Evolutionary conservation across 768 basidiomycete species (phyloP), one percentile per base, ranked within the genome.

Genomic region (Termitomyces sp.): DNA sequence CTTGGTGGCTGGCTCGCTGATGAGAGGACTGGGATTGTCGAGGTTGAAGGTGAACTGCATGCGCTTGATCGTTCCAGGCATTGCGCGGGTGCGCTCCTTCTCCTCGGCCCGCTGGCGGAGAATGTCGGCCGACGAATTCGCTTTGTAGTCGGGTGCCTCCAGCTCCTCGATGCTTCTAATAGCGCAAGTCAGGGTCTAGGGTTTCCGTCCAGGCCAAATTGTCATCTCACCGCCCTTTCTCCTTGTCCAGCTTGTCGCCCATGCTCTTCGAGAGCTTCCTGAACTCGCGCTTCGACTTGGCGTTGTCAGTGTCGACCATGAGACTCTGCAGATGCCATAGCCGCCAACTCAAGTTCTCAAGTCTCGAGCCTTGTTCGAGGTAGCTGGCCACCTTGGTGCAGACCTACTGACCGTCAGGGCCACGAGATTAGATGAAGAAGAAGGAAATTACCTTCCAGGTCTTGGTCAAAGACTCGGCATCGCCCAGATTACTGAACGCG

Each of bases 1-100:
- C 66, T 87, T 88, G 63, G 81, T 79, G 59, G 80, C 79, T 22
- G 74, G 75, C 20, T 72, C 62, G 56, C 76, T 76, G 15, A 78
- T 70, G 20, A 79, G 66, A 1, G 79, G 75, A 15, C 73, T 63
- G 16, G 85, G 86, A 56, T 86, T 84, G 70, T 92, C 91, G 60
- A 92, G 78, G 60, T 87, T 86, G 69, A 93, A 93, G 1, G 90
- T 93, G 72, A 91, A 93, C 62, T 94, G 91, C 89, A 92, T 91
- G 42, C 90, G 84, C 60, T 90, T 88, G 71, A 92, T 88, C 47
- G 80, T 86, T 13, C 88, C 89, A 6, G 85, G 84, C 53, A 76
- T 74, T 25, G 81, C 77, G 51, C 89, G 86, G 64, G 76, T 82
- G 66, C 87, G 89, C 69, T 93, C 91, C 67, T 87, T 86, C 66